Evolutionary conservation across 306 rosid genomes (phyloP).

Genomic region (Hippophae rhamnoides): DNA sequence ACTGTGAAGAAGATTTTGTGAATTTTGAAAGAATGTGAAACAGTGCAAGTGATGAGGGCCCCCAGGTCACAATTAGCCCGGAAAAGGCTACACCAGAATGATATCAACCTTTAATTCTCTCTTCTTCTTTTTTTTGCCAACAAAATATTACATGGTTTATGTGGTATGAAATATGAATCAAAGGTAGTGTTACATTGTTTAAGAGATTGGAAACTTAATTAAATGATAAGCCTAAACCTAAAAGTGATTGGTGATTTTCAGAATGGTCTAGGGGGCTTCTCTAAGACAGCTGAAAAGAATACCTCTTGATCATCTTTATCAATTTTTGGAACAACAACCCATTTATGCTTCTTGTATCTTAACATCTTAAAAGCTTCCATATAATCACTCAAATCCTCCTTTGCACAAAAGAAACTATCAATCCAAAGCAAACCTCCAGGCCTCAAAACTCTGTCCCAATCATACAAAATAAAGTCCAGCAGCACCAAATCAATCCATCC

Average conservation of each 20-base stretch:
- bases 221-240: too few species aligned
- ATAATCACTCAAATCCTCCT: conserved; percentile 58
- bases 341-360: conserved; percentile 56
- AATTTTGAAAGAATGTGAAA: background rate
- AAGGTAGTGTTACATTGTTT: too few species aligned
- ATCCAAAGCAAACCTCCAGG: conserved; percentile 81
- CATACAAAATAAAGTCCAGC: conserved; percentile 59
- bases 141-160: too few species aligned
- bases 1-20: background rate
- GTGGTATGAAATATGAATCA: too few species aligned
- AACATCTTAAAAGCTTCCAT: conserved; percentile 42
- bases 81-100: background rate
- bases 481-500: conserved; percentile 73
- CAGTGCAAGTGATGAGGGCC: background rate
- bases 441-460: conserved; percentile 70
- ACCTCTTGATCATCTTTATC: conserved; percentile 53
- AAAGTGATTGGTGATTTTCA: conserved; percentile 17
- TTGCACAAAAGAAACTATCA: conserved; percentile 61
- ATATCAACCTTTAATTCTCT: background rate
- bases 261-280: conserved; percentile 66
- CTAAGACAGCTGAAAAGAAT: conserved; percentile 70
- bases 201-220: too few species aligned
- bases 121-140: background rate
- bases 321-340: conserved; percentile 65
- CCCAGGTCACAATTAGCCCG: background rate